A percentile compares a stretch with the other conserved stretches of the same genome.
Evolutionary conservation across 345 rosid species (phyloP).

Genomic region (Sisymbrium irio): DNA sequence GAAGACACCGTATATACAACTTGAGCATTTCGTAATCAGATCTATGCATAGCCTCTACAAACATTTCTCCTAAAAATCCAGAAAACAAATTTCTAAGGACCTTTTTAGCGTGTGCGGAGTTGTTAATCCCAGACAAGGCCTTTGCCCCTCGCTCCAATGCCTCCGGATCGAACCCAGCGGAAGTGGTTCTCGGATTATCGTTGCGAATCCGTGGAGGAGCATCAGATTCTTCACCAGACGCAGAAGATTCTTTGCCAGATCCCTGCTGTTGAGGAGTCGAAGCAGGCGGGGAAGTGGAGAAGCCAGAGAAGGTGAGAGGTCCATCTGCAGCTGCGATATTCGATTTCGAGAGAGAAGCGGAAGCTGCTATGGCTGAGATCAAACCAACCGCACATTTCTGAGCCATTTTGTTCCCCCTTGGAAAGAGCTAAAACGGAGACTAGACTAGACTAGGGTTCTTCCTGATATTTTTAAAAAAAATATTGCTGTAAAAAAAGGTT

Average conservation of each 20-base stretch:
- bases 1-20: not conserved
- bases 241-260: constrained; percentile 26
- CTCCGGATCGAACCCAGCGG: constrained; percentile 91
- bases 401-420: constrained; percentile 45
- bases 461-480: not conserved
- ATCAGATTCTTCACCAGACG: constrained; percentile 35
- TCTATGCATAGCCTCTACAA: not conserved
- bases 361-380: constrained; percentile 67
- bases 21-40: not conserved
- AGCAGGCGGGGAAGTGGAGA: constrained; percentile 37
- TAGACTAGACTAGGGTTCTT: not conserved
- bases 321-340: constrained; percentile 59
- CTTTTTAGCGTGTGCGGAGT: constrained; percentile 75
- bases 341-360: constrained; percentile 47
- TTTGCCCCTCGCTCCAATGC: constrained; percentile 86
- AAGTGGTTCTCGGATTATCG: constrained; percentile 70
- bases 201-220: constrained; percentile 53
- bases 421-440: not conserved
- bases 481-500: not conserved
- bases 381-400: constrained; percentile 54
- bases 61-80: not conserved
- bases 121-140: constrained; percentile 62
- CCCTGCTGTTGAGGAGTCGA: constrained; percentile 36
- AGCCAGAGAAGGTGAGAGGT: constrained; percentile 50
- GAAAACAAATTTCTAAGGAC: constrained; percentile 22